Conservation (phyloP, 2,329 filamentous ascomycete genomes). For the Rhinocladiella similis region DNA sequence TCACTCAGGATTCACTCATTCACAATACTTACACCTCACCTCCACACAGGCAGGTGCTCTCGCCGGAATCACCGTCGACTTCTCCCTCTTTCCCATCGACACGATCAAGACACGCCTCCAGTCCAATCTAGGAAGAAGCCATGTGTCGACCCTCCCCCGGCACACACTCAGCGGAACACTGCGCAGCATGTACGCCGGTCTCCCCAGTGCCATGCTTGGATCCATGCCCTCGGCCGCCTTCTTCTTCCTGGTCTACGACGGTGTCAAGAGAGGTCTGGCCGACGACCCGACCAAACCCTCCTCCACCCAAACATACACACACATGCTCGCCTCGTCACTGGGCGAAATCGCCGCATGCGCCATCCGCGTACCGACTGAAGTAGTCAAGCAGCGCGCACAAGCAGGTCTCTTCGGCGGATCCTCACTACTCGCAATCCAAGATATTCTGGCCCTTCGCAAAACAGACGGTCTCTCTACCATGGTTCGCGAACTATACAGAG, state of each 20-base stretch:
- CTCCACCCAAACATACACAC: slow-evolving; percentile 47
- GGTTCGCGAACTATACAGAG: slow-evolving; percentile 82
- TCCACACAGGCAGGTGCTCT: slow-evolving; percentile 71
- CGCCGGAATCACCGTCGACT: slow-evolving; percentile 93
- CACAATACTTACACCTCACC: background rate
- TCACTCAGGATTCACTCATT: slow-evolving; percentile 4
- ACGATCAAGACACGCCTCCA: slow-evolving; percentile 98
- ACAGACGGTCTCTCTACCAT: slow-evolving; percentile 47
- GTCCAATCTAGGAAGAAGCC: slow-evolving; percentile 71
- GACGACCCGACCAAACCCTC: slow-evolving; percentile 40
- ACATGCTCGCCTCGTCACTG: slow-evolving; percentile 82
- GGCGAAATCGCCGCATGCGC: slow-evolving; percentile 93
- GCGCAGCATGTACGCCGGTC: slow-evolving; percentile 86
- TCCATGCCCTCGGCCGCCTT: slow-evolving; percentile 91
- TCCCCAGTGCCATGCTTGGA: slow-evolving; percentile 85
- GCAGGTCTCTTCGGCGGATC: slow-evolving; percentile 76
- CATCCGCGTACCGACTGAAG: slow-evolving; percentile 90
- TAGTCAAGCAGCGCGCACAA: slow-evolving; percentile 95
- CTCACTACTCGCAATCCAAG: slow-evolving; percentile 64
- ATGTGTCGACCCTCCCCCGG: slow-evolving; percentile 36
- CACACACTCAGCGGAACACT: slow-evolving; percentile 76
- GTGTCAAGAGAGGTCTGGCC: slow-evolving; percentile 57
- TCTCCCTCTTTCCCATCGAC: slow-evolving; percentile 95
- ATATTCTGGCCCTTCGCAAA: slow-evolving; percentile 61
- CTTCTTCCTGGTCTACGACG: slow-evolving; percentile 96